A percentile compares a stretch with the other conserved stretches of the same genome.
phyloP scores from a whole-genome alignment of 129 eudicot genomes.

The Arctium lappa region DNA sequence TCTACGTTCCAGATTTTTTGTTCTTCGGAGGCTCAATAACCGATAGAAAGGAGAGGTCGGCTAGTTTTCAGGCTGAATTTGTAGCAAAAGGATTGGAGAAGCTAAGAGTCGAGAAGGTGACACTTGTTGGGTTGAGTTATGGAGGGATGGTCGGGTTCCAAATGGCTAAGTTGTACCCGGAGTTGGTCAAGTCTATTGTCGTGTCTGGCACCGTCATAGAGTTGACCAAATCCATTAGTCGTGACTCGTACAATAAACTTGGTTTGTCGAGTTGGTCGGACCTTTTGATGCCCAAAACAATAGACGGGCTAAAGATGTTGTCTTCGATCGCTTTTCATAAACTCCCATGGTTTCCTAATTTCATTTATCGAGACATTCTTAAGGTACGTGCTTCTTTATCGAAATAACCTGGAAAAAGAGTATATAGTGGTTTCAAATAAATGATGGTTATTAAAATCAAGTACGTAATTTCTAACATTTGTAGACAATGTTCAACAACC shows the following conservation, averaged over 20 bases:
- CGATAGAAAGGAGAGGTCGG: conserved; percentile 17
- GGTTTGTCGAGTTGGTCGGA: conserved; percentile 32
- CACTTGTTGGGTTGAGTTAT: conserved; percentile 45
- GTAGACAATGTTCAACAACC: conserved; percentile 41
- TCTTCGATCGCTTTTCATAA: conserved; percentile 17
- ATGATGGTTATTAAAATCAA: neutral
- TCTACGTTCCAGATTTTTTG: conserved; percentile 43
- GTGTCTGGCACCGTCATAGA: conserved; percentile 27
- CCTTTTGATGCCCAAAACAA: conserved; percentile 29
- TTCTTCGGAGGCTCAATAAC: conserved; percentile 46
- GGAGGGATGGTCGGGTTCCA: conserved; percentile 45
- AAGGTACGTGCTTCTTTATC: conserved; percentile 22
- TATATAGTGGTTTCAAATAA: neutral
- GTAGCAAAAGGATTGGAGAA: conserved; percentile 29
- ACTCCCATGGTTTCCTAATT: conserved; percentile 31
- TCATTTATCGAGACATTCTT: conserved; percentile 29
- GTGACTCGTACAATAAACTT: neutral
- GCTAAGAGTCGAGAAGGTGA: conserved; percentile 35
- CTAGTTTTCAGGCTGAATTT: conserved; percentile 42
- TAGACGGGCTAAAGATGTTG: conserved; percentile 18
- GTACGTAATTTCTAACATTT: neutral
- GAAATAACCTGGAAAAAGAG: neutral
- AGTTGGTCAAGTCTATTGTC: conserved; percentile 43
- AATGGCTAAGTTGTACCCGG: conserved; percentile 36
- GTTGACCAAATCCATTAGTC: conserved; percentile 33